Conservation (phyloP, 1,284 basidiomycete species). For the Anthracocystis setariae region DNA sequence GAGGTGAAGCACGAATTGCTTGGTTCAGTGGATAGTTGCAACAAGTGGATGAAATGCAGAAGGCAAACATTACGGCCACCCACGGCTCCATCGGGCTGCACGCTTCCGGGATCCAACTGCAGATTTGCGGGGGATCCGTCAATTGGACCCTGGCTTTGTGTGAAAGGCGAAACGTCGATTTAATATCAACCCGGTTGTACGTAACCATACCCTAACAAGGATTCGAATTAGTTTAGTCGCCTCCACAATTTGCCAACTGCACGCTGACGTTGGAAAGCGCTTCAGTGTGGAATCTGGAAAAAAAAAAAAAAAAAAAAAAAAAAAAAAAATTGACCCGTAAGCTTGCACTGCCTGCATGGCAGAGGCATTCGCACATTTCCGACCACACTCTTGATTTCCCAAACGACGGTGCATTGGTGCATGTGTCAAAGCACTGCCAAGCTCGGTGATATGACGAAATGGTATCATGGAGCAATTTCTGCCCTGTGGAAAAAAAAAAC, state of each 20-base stretch:
- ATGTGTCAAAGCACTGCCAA: slow-evolving; percentile 1
- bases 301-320: no score
- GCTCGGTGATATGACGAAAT: slow-evolving; percentile 8
- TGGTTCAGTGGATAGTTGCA: slow-evolving; percentile 3
- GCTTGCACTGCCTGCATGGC: no score
- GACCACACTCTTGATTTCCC: neutral
- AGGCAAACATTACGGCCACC: neutral
- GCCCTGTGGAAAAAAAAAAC: no score
- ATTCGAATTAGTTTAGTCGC: neutral
- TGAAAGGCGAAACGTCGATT: slow-evolving; percentile 1
- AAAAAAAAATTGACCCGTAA: no score
- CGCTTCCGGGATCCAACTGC: neutral
- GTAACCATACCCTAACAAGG: neutral
- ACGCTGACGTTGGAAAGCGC: slow-evolving; percentile 35
- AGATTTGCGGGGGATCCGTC: slow-evolving; percentile 2
- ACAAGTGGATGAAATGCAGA: neutral
- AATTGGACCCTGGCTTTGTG: slow-evolving; percentile 15
- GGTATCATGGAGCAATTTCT: neutral
- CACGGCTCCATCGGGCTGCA: neutral
- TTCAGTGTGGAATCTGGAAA: no score
- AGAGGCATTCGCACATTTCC: no score
- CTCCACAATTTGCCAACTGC: slow-evolving; percentile 12
- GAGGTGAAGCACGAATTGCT: neutral
- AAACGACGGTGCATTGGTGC: neutral
- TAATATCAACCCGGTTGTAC: neutral